Conservation (phyloP, 345 rosid genomes). For the Cardamine resedifolia region DNA sequence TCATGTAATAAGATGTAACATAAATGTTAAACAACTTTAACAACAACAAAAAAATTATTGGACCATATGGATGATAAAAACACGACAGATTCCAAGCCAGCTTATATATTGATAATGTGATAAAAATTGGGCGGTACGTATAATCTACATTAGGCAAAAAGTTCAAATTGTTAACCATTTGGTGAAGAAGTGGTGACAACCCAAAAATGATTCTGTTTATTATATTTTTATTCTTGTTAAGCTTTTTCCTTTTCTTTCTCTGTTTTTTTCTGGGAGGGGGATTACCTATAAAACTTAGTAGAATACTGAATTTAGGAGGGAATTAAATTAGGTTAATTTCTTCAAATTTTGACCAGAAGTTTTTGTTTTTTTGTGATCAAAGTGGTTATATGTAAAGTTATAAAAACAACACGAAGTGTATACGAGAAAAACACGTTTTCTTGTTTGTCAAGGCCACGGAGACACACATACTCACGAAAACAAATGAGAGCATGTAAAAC, state of each 20-base stretch:
- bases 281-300: background rate
- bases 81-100: background rate
- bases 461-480: constrained; percentile 14
- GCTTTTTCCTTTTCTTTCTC: background rate
- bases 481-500: constrained; percentile 34
- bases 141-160: background rate
- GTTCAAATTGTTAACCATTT: background rate
- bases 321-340: constrained; percentile 21
- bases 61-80: background rate
- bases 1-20: constrained; percentile 10
- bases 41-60: background rate
- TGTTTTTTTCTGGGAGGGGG: background rate
- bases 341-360: constrained; percentile 8
- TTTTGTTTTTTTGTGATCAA: background rate
- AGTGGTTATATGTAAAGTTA: constrained; percentile 10
- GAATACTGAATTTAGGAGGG: background rate
- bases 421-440: constrained; percentile 29
- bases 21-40: background rate
- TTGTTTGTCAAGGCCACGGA: constrained; percentile 4
- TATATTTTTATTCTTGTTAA: background rate
- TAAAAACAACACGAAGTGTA: constrained; percentile 25
- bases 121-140: background rate
- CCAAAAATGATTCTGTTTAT: background rate
- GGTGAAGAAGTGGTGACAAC: background rate
- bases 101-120: background rate